Percentiles rank a stretch among this genome's conserved stretches.
These are phyloP conservation scores for Eragrostis tef DNA, from an alignment of 202 grass and related monocot species.

Conservation along the genomic window DNA sequence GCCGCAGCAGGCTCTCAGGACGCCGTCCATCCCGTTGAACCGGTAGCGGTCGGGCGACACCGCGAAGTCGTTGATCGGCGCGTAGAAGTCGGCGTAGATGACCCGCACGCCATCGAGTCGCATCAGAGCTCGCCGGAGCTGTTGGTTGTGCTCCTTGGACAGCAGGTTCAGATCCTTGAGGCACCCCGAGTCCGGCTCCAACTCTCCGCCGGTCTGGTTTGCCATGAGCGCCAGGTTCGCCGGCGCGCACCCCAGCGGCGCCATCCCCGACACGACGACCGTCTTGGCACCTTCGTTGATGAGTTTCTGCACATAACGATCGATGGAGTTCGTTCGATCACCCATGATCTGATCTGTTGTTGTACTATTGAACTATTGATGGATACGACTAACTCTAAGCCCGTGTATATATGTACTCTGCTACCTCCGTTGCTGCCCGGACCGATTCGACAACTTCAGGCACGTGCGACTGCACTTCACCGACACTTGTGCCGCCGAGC, in stretches of 20 bases:
- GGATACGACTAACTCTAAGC: neutral
- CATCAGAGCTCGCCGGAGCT: slow-evolving; percentile 24
- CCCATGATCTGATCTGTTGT: neutral
- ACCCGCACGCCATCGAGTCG: slow-evolving; percentile 20
- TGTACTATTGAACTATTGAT: too few species aligned
- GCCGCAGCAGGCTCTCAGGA: slow-evolving; percentile 43
- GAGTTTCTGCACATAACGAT: slow-evolving; percentile 35
- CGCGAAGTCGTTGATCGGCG: slow-evolving; percentile 26
- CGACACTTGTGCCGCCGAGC: slow-evolving; percentile 31
- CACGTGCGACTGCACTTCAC: slow-evolving; percentile 36
- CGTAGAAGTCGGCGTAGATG: slow-evolving; percentile 57
- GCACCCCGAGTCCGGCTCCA: slow-evolving; percentile 55
- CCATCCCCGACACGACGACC: slow-evolving; percentile 43
- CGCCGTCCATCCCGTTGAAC: slow-evolving; percentile 49
- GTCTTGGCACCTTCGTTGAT: slow-evolving; percentile 46
- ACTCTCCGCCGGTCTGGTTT: neutral
- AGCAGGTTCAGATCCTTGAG: slow-evolving; percentile 48
- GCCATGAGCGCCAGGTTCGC: neutral
- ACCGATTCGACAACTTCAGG: slow-evolving; percentile 38
- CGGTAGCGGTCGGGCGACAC: neutral
- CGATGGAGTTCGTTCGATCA: neutral
- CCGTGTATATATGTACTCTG: too few species aligned
- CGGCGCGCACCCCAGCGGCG: slow-evolving; percentile 47
- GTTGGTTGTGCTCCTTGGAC: slow-evolving; percentile 43
- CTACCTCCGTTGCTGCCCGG: slow-evolving; percentile 42